These are phyloP conservation scores for Areca catechu DNA, from an alignment of 176 grass and related monocot species.

Conservation along the genomic window DNA sequence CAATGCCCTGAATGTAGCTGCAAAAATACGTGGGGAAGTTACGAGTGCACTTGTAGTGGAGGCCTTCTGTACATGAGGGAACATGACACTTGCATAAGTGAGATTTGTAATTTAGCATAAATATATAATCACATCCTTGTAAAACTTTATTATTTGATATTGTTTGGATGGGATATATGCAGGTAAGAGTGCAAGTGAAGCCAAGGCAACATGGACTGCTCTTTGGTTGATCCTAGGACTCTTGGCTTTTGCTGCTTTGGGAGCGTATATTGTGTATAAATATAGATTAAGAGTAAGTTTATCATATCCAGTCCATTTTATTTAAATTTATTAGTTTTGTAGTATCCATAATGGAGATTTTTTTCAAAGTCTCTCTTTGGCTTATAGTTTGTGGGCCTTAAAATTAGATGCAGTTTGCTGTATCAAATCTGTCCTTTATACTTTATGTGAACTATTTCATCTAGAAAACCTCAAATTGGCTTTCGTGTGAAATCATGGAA, in stretches of 20 bases:
- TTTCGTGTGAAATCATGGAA: too few species aligned
- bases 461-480: too few species aligned
- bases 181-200: constrained; percentile 55
- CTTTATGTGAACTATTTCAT: too few species aligned
- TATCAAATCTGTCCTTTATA: too few species aligned
- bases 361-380: too few species aligned
- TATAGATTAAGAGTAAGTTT: constrained; percentile 70
- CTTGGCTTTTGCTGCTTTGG: constrained; percentile 27
- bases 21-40: constrained; percentile 62
- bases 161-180: constrained; percentile 14
- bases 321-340: too few species aligned
- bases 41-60: constrained; percentile 48
- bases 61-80: constrained; percentile 60
- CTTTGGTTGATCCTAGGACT: constrained; percentile 53
- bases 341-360: too few species aligned
- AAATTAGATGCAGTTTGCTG: too few species aligned
- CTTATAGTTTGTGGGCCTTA: too few species aligned
- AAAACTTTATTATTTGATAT: constrained; percentile 7
- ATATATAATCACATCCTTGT: too few species aligned
- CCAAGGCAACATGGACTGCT: constrained; percentile 65
- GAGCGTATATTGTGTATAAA: constrained; percentile 60
- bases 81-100: constrained; percentile 60
- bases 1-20: constrained; percentile 55
- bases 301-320: neutral
- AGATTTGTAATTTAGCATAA: neutral